phyloP scores from a whole-genome alignment of 257 asterid species.

The Solanum chiquidenum region DNA sequence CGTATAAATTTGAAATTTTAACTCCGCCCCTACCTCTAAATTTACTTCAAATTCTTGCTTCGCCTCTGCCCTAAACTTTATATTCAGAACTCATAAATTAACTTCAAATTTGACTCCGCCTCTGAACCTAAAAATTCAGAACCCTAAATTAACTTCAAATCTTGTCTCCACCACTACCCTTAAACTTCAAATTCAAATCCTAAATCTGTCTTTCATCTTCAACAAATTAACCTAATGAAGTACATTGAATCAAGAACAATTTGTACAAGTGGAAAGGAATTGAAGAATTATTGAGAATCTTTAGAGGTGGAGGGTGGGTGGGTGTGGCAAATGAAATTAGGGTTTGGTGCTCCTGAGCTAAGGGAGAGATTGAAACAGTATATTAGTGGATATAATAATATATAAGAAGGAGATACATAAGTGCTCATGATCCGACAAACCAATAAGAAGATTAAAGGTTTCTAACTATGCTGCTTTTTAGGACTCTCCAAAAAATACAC shows the following conservation, averaged over 20 bases:
- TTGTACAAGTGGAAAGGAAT: not conserved
- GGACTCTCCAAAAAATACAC: not conserved
- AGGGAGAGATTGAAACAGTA: slow-evolving; percentile 9
- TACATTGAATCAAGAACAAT: not conserved
- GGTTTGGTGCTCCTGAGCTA: slow-evolving; percentile 15
- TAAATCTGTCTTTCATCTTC: not conserved
- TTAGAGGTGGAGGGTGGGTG: not conserved
- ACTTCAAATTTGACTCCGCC: not conserved
- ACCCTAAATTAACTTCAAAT: not conserved
- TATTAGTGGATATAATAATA: slow-evolving; percentile 9
- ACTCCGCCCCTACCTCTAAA: no score
- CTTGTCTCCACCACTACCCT: rapidly evolving
- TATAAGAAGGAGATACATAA: not conserved
- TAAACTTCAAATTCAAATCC: not conserved
- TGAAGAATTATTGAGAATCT: not conserved
- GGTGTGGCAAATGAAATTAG: not conserved
- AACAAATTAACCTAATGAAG: not conserved
- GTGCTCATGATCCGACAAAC: not conserved
- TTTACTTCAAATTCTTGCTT: not conserved
- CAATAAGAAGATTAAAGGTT: not conserved
- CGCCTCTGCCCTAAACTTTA: not conserved
- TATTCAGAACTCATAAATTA: not conserved
- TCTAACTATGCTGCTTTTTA: not conserved
- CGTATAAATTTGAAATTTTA: not conserved
- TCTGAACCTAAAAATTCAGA: not conserved